Conservation (phyloP, 2,329 filamentous ascomycete genomes). For the Stagonosporopsis vannaccii region DNA sequence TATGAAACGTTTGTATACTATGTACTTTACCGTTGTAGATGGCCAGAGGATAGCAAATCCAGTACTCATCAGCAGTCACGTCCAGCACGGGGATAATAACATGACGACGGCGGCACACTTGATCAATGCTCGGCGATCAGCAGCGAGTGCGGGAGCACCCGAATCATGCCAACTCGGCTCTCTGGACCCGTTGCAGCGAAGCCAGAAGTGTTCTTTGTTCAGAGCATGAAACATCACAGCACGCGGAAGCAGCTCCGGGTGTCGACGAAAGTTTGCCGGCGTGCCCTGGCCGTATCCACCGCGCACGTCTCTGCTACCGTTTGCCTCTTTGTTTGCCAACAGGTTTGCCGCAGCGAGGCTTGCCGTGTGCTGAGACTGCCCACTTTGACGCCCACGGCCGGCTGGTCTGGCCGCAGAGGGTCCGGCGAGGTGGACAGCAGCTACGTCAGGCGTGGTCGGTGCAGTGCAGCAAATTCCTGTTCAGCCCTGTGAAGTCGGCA, state of each 20-base stretch:
- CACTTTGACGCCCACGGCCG: too few species aligned
- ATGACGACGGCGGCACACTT: neutral
- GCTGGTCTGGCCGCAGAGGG: constrained; percentile 2
- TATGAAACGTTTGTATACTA: constrained; percentile 10
- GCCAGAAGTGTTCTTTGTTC: constrained; percentile 11
- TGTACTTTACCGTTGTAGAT: constrained; percentile 5
- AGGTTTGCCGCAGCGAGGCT: too few species aligned
- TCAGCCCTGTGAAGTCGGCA: neutral
- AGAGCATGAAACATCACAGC: constrained; percentile 2
- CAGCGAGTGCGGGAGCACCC: constrained; percentile 7
- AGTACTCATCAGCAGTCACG: neutral
- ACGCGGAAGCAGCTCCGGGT: neutral
- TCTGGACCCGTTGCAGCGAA: constrained; percentile 5
- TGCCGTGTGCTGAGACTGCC: too few species aligned
- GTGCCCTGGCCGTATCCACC: too few species aligned
- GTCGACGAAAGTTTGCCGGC: neutral
- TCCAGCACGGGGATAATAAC: neutral
- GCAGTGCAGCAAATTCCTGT: neutral
- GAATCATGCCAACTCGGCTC: constrained; percentile 9
- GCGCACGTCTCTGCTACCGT: too few species aligned
- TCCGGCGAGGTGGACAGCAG: constrained; percentile 1
- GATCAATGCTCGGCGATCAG: neutral
- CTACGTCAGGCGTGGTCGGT: constrained; percentile 6
- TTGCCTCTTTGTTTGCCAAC: too few species aligned
- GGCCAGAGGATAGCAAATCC: neutral